Base-by-base conservation (phyloP, 2,329 filamentous ascomycete species). In the Stemphylium beticola region DNA sequence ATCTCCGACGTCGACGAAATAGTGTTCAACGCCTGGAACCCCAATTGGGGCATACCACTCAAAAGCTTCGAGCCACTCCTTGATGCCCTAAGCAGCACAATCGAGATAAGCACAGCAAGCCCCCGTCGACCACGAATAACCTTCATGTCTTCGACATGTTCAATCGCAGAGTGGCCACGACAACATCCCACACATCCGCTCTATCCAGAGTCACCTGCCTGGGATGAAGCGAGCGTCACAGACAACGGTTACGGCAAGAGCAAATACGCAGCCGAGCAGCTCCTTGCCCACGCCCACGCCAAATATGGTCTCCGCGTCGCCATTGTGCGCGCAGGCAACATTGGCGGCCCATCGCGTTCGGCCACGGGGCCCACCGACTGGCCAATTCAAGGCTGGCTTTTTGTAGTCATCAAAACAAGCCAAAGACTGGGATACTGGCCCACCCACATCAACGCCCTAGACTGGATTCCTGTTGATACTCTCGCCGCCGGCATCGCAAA, bases 21-120 rank as follows among this genome's bases (percentile, higher is more conserved):
- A 14, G 78, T 84, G 37, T 81, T 83, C 70, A 77, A 77, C 59
- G 78, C 82, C 1, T 83, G 82, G 82, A 69, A 77, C 2, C 81
- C 84, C 29, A 82, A 85, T 66, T 85, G 85, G 73, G 83, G 24
- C 39, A 37, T 55, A 22, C 54, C 60, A 10, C 50, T 64, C 1
- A n/a, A 22, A 1, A 18, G 17, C 1, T 49, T 41, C 18, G 11
- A 41, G 3, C 46, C 37, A 33, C 46, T 49, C 10, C 37, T 49
- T 2, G 32, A 32, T 4, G 46, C 46, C 4, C 29, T 49, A 10
- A 24, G 29, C 7, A 24, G 39, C 7, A 26, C 32, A 12, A 29
- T 41, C 14, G 3, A 11, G 1, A 22, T 22, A 32, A 26, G 46
- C 32, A 34, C 11, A 0, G 18, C 29, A 14, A 41, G 29, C 1